Conservation (phyloP, 345 rosid species). For the Populus davidiana region DNA sequence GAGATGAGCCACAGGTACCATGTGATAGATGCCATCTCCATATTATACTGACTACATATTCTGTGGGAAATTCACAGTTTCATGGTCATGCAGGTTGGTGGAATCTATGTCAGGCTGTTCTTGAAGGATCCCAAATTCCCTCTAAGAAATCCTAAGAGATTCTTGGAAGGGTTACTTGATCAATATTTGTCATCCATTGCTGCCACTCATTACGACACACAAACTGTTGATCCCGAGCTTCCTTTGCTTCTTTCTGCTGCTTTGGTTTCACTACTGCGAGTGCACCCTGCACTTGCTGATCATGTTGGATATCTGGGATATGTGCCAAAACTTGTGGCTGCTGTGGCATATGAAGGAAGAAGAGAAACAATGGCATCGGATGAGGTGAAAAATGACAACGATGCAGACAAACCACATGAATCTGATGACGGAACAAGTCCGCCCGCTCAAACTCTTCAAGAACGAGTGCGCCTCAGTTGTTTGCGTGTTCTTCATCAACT, state of each 20-base stretch:
- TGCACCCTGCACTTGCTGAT: slow-evolving; percentile 96
- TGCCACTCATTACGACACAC: slow-evolving; percentile 78
- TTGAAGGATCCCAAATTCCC: slow-evolving; percentile 97
- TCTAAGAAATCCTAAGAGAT: slow-evolving; percentile 89
- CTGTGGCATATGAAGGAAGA: slow-evolving; percentile 92
- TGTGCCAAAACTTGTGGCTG: slow-evolving; percentile 96
- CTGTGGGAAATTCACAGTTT: slow-evolving; percentile 18
- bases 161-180: slow-evolving; percentile 95
- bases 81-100: slow-evolving; percentile 70
- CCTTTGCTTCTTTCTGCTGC: slow-evolving; percentile 98
- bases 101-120: slow-evolving; percentile 90
- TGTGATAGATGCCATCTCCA: slow-evolving; percentile 2
- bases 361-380: slow-evolving; percentile 86
- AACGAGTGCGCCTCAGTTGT: slow-evolving; percentile 96
- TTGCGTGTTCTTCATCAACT: slow-evolving; percentile 97
- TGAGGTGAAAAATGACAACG: slow-evolving; percentile 51
- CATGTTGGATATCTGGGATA: slow-evolving; percentile 98
- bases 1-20: slow-evolving; percentile 86
- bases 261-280: slow-evolving; percentile 93
- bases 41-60: neutral
- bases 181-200: slow-evolving; percentile 93
- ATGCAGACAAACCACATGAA: slow-evolving; percentile 44
- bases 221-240: slow-evolving; percentile 83
- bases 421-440: slow-evolving; percentile 50
- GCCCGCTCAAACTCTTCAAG: slow-evolving; percentile 83